These are phyloP conservation scores for Pleurotus eryngii DNA, from an alignment of 768 basidiomycete genomes.

Conservation along the genomic window DNA sequence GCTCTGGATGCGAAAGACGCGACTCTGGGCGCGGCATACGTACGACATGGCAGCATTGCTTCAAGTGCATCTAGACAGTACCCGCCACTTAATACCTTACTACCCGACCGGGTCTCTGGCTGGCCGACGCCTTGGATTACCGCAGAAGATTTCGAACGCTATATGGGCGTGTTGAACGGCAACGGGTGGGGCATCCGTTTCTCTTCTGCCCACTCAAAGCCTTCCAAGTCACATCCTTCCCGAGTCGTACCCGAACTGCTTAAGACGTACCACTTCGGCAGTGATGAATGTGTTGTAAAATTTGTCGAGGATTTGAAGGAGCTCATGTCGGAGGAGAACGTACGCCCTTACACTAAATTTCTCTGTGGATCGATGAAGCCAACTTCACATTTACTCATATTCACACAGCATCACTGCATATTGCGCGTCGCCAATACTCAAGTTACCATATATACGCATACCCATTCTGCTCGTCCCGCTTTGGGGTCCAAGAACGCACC, in stretches of 20 bases:
- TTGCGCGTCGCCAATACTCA: neutral
- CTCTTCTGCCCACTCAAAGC: neutral
- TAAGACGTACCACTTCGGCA: neutral
- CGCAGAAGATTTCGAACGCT: neutral
- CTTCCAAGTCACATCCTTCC: neutral
- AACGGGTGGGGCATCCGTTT: slow-evolving; percentile 1
- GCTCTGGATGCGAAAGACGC: too few species aligned
- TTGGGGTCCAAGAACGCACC: neutral
- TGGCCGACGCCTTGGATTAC: slow-evolving; percentile 6
- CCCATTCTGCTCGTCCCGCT: neutral
- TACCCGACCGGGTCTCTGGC: neutral
- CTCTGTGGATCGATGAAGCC: neutral
- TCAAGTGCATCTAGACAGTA: too few species aligned
- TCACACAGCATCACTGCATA: neutral
- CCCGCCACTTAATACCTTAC: neutral
- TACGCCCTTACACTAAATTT: neutral
- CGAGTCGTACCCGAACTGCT: slow-evolving; percentile 1
- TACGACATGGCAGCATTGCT: too few species aligned
- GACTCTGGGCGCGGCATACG: too few species aligned
- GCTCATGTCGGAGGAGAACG: slow-evolving; percentile 1
- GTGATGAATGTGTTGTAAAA: neutral
- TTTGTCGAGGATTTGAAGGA: neutral
- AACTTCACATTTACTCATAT: neutral
- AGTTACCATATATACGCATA: neutral
- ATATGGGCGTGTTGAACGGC: neutral